Evolutionary conservation across 768 basidiomycete genomes (phyloP), one percentile per base, ranked within the genome.

Genomic region (Tricholoma flavovirens): DNA sequence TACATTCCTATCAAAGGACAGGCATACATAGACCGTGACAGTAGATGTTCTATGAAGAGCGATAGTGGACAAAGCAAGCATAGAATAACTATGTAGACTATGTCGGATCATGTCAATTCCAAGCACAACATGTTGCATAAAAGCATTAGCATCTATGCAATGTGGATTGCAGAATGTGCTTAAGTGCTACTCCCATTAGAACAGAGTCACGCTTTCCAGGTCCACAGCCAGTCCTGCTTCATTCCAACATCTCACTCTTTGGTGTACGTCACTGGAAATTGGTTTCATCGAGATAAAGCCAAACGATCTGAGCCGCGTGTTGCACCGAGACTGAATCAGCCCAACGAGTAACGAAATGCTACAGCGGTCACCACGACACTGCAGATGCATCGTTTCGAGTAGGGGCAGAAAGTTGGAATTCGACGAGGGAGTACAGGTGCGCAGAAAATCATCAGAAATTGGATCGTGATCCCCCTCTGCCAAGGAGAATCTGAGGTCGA

Each of bases 401-500:
- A 52, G 32, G 8, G 73, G 71, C 22, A 73, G 62, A 59, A 32
- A 10, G 14, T 49, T 17, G 49, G 6, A 32, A n/a, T 19, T 26
- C 24, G 5, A 40, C 6, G 38, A 40, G 4, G 38, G 3, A 19
- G 57, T 56, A 62, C 60, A 49, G 64, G 65, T 56, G 5, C 53
- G 43, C 22, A 77, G 59, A 14, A 78, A 63, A 24, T 53, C 46
- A 48, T 75, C 69, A 11, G 75, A 69, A 51, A 79, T 71, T 19
- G 72, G 71, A 60, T 76, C 75, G 24, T 66, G 55, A 22, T 63
- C 64, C 15, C 56, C 59, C 43, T 71, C 72, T 52, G 61, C 66
- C 24, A 74, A 54, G 3, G 73, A 68, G 56, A 73, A 73, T 4
- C 69, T 66, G 33, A 80, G 59, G 29, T 69, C 66, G 48, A 78